Percentiles rank a stretch among this genome's conserved stretches.
Evolutionary conservation across 2,329 filamentous ascomycete species (phyloP).

Genomic region (Pseudogymnoascus sp.): DNA sequence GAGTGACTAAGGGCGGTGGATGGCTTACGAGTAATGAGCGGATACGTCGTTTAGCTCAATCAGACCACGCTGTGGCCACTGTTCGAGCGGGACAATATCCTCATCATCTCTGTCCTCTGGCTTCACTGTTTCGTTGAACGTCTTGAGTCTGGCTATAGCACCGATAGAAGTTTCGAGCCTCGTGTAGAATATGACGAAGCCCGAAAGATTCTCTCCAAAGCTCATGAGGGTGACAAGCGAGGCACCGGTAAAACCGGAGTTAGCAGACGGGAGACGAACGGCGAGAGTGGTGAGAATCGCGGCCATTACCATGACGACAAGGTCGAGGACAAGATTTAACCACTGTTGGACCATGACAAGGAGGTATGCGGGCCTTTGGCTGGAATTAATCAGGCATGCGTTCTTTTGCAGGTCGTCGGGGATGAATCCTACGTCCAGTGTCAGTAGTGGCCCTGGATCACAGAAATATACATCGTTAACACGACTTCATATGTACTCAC

Average conservation of each 20-base stretch:
- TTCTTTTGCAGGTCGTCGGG: slow-evolving; percentile 26
- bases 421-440: neutral
- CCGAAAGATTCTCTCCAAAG: slow-evolving; percentile 14
- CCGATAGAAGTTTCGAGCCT: neutral
- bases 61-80: slow-evolving; percentile 18
- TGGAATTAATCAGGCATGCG: slow-evolving; percentile 28
- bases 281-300: slow-evolving; percentile 9
- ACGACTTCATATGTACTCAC: slow-evolving; percentile 12
- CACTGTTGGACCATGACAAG: slow-evolving; percentile 37
- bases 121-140: neutral
- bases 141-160: slow-evolving; percentile 1
- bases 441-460: neutral
- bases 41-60: slow-evolving; percentile 19
- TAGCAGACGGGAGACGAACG: neutral
- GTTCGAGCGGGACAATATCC: neutral
- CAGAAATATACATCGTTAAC: neutral
- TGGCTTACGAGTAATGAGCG: slow-evolving; percentile 18
- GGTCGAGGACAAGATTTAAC: slow-evolving; percentile 35
- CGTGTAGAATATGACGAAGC: slow-evolving; percentile 11
- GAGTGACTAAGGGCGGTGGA: neutral
- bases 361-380: slow-evolving; percentile 37
- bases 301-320: slow-evolving; percentile 17
- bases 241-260: slow-evolving; percentile 16
- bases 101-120: neutral
- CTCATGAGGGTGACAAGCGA: slow-evolving; percentile 16